These are phyloP conservation scores for Acmispon strigosus DNA, from an alignment of 306 rosid species.

Conservation along the genomic window DNA sequence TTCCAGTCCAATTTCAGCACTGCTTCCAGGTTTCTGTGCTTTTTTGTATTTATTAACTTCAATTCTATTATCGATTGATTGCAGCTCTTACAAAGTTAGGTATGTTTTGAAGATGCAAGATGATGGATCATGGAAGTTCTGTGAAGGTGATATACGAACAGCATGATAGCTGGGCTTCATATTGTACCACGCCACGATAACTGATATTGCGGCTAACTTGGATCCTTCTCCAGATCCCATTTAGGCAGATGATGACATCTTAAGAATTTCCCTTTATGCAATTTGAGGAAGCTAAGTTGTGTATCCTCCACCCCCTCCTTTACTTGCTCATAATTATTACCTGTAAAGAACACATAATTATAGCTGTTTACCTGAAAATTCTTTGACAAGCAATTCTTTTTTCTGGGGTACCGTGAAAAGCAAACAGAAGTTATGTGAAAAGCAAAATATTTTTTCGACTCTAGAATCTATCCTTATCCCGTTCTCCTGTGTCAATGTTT, in stretches of 20 bases:
- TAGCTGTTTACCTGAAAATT: constrained; percentile 15
- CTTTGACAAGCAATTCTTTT: constrained; percentile 9
- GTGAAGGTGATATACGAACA: constrained; percentile 58
- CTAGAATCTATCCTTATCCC: not conserved
- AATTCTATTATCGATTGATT: constrained; percentile 20
- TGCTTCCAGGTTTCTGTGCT: not conserved
- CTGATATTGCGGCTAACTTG: constrained; percentile 34
- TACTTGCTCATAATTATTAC: constrained; percentile 15
- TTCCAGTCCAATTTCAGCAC: not conserved
- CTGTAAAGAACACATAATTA: constrained; percentile 24
- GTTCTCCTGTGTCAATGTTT: not conserved
- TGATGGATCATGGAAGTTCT: constrained; percentile 96
- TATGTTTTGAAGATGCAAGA: constrained; percentile 70
- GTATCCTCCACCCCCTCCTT: not conserved
- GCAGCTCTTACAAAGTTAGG: constrained; percentile 79
- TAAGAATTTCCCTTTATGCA: not conserved
- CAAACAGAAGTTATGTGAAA: constrained; percentile 11
- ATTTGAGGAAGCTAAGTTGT: constrained; percentile 3
- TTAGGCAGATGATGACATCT: constrained; percentile 20
- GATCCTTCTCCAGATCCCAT: constrained; percentile 20
- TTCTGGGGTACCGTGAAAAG: not conserved
- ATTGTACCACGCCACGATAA: constrained; percentile 23
- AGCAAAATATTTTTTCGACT: not conserved
- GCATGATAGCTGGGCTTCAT: constrained; percentile 31
- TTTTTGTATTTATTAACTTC: not conserved